Evolutionary conservation across 73 alveolate genomes (phyloP), one percentile per base, ranked within the genome.

Genomic region (Stentor roeselii): DNA sequence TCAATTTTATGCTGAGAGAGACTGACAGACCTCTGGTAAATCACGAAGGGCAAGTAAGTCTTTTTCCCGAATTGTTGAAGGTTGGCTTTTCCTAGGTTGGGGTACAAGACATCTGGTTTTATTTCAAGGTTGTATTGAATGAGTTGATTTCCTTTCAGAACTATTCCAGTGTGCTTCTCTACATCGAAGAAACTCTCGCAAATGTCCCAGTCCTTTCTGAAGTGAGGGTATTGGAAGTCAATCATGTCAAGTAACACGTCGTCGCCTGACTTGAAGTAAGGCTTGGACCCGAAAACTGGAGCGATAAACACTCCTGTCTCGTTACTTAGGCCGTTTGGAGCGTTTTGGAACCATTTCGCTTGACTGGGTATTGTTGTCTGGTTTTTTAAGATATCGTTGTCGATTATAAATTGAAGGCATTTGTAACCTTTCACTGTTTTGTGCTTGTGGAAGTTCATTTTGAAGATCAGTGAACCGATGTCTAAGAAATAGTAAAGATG

Each of bases 61-160:
- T 34, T 67, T 21, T 67, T 21, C 34, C 80, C 80, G 34, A 27
- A 67, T 34, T 67, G 21, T 1, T n/a, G 42, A 14, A 67, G 2
- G 80, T 40, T 67, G 15, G 0, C 27, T 2, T 67, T 67, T 21
- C 50, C 80, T 67, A 67, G 80, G 37, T 67, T 67, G 15, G 80
- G 80, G 2, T 67, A 67, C 34, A 67, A 67, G 41, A 32, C 80
- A 67, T 67, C 80, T 27, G 80, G 80, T 40, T 67, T 67, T 27
- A 67, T 36, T 67, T 67, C 80, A 67, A 32, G 42, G 2, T 67
- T 67, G 34, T 67, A 67, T 34, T 67, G 80, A 67, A 67, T 50
- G 21, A 50, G 67, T 21, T 50, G 67, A 50, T 50, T 50, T 50
- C 67, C 67, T 50, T 50, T 50, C 6, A 50, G 67, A 50, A 50